phyloP scores from a whole-genome alignment of 306 rosid species.

The Lagenaria siceraria region DNA sequence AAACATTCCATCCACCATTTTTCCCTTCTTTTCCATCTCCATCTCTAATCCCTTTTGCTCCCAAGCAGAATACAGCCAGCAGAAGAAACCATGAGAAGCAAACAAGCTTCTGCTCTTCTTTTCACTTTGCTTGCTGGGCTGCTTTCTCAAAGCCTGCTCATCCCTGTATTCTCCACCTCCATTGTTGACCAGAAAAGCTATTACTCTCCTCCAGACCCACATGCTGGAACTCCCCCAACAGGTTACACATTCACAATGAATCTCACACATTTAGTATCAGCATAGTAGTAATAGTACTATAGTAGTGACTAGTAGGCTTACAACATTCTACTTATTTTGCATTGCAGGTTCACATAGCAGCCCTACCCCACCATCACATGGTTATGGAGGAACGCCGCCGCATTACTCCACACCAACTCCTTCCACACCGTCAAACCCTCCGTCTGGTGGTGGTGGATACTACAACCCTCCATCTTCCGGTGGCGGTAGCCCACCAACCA shows the following conservation, averaged over 20 bases:
- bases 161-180: constrained; percentile 39
- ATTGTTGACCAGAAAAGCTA: constrained; percentile 59
- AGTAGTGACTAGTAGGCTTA: neutral
- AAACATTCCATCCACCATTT: constrained; percentile 9
- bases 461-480: constrained; percentile 37
- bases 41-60: neutral
- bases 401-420: neutral
- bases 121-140: constrained; percentile 26
- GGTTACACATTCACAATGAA: constrained; percentile 17
- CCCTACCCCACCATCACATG: constrained; percentile 36
- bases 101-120: constrained; percentile 23
- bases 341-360: neutral
- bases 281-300: neutral
- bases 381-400: constrained; percentile 9
- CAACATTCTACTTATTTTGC: neutral
- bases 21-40: neutral
- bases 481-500: constrained; percentile 33
- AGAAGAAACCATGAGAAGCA: constrained; percentile 6
- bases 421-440: constrained; percentile 6
- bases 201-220: constrained; percentile 49
- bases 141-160: constrained; percentile 44
- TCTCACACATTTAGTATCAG: neutral
- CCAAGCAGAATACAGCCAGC: neutral
- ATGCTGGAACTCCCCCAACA: constrained; percentile 37
- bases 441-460: constrained; percentile 9